A percentile compares a stretch with the other conserved stretches of the same genome.
Evolutionary conservation across 768 basidiomycete genomes (phyloP).

Genomic region (Mycena crocata): DNA sequence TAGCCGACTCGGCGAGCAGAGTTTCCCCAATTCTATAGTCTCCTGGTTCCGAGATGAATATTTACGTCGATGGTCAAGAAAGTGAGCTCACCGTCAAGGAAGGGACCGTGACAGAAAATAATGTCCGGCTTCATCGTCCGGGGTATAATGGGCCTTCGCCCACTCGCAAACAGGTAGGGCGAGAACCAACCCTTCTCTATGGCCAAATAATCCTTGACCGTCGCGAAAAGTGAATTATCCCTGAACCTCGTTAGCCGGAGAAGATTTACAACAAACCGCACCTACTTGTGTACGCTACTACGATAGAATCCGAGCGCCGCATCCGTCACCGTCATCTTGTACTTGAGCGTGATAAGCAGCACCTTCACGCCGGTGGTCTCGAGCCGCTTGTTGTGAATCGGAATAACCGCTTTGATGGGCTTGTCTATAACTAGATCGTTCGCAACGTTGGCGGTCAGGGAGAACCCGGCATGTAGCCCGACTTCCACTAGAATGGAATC

Average conservation of each 20-base stretch:
- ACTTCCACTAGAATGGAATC: constrained; percentile 70
- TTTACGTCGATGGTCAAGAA: not conserved
- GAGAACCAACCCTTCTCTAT: constrained; percentile 78
- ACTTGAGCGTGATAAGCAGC: constrained; percentile 69
- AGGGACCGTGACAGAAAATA: constrained; percentile 74
- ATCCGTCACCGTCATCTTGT: constrained; percentile 68
- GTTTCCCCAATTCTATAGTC: constrained; percentile 72
- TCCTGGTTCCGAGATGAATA: constrained; percentile 46
- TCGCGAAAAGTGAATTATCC: constrained; percentile 68
- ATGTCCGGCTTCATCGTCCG: constrained; percentile 74
- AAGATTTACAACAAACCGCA: not conserved
- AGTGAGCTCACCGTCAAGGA: constrained; percentile 58
- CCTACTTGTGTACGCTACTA: constrained; percentile 67
- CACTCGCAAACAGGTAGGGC: constrained; percentile 73
- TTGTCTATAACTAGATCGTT: constrained; percentile 65
- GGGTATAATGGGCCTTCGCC: constrained; percentile 68
- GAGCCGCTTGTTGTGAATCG: constrained; percentile 63
- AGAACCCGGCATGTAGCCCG: constrained; percentile 66
- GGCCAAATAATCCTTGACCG: constrained; percentile 71
- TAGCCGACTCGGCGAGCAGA: constrained; percentile 65
- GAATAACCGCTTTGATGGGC: constrained; percentile 59
- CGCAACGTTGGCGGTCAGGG: constrained; percentile 59
- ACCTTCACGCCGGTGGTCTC: constrained; percentile 70
- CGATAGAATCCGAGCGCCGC: constrained; percentile 72
- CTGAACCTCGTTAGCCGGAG: constrained; percentile 40